phyloP scores from a whole-genome alignment of 2,329 filamentous ascomycete genomes.

The Calonectria hawksworthii region DNA sequence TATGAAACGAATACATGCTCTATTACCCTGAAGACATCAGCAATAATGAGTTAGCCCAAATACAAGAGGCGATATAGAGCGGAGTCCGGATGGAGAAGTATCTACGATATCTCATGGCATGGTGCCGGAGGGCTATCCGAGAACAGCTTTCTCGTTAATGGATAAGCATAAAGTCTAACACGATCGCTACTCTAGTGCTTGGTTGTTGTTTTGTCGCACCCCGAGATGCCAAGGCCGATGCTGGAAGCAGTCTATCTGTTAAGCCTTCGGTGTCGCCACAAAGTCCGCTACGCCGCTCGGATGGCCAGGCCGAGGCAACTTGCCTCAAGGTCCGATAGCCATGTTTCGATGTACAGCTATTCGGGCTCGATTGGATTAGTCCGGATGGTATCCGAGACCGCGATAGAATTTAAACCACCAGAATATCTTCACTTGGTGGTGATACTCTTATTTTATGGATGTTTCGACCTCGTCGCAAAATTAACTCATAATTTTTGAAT shows the following conservation, averaged over 20 bases:
- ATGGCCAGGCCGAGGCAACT: not conserved
- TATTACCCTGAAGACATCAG: too few species aligned
- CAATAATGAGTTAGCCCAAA: too few species aligned
- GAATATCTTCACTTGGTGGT: not conserved
- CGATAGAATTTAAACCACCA: not conserved
- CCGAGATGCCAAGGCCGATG: not conserved
- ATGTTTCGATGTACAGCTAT: not conserved
- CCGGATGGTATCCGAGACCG: not conserved
- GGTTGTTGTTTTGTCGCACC: not conserved
- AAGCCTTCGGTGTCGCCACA: not conserved
- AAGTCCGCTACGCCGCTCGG: not conserved
- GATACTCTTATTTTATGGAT: not conserved
- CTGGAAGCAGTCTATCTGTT: not conserved
- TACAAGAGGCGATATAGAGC: too few species aligned
- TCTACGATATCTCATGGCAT: too few species aligned
- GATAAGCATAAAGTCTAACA: not conserved
- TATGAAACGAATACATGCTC: too few species aligned
- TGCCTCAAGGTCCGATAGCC: not conserved
- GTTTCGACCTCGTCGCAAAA: not conserved
- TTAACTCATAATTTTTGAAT: not conserved
- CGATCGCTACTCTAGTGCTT: not conserved
- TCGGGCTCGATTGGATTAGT: not conserved
- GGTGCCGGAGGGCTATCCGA: too few species aligned
- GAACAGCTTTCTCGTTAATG: too few species aligned
- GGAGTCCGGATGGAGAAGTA: too few species aligned